A percentile compares a stretch with the other conserved stretches of the same genome.
These are phyloP conservation scores for Dipteronia dyeriana DNA, from an alignment of 345 rosid genomes.

Conservation along the genomic window DNA sequence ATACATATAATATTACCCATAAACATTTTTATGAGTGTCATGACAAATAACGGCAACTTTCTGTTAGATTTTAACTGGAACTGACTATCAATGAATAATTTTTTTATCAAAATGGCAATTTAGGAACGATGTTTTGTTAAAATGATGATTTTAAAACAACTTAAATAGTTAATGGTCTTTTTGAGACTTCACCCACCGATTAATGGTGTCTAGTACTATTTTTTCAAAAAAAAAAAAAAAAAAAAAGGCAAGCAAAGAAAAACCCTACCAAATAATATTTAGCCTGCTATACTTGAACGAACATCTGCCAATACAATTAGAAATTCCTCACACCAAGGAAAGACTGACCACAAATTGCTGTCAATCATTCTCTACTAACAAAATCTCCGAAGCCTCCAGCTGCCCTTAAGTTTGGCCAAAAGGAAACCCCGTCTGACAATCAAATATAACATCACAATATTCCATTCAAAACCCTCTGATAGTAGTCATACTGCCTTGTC, in stretches of 20 bases:
- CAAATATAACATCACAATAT: constrained; percentile 60
- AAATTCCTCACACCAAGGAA: constrained; percentile 30
- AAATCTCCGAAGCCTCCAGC: constrained; percentile 19
- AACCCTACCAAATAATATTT: constrained; percentile 21
- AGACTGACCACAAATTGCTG: constrained; percentile 28
- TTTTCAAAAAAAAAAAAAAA: no score
- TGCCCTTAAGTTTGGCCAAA: constrained; percentile 14
- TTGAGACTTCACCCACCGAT: no score
- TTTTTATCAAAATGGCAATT: no score
- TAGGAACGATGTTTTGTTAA: no score
- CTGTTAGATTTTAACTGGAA: no score
- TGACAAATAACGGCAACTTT: no score
- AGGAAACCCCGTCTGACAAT: constrained; percentile 14
- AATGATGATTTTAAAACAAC: no score
- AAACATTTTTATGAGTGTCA: no score
- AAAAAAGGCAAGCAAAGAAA: constrained; percentile 12
- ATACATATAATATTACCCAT: no score
- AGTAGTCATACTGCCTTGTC: constrained; percentile 95
- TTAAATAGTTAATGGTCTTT: no score
- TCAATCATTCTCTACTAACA: constrained; percentile 18
- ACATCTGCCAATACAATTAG: constrained; percentile 35
- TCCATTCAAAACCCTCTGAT: constrained; percentile 95
- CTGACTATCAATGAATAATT: no score
- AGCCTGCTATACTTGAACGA: constrained; percentile 29
- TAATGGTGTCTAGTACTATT: no score